A percentile compares a stretch with the other conserved stretches of the same genome.
Evolutionary conservation across 2,329 filamentous ascomycete species (phyloP).

Genomic region (Aspergillus clavatus): DNA sequence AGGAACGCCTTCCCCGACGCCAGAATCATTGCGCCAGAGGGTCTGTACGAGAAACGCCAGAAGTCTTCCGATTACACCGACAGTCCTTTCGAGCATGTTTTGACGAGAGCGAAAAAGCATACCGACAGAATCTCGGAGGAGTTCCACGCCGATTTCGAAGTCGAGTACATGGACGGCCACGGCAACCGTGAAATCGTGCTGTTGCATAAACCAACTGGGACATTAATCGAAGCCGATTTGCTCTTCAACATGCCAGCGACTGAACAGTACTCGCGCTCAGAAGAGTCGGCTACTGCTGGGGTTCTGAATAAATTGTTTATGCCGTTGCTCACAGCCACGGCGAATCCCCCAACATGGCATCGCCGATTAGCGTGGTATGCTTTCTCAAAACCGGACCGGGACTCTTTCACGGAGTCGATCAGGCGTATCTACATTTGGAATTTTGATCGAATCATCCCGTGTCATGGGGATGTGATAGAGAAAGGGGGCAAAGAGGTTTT

Average conservation of each 20-base stretch:
- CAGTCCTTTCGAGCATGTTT: slow-evolving; percentile 64
- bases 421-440: slow-evolving; percentile 70
- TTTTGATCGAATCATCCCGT: slow-evolving; percentile 78
- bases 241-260: slow-evolving; percentile 82
- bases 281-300: slow-evolving; percentile 51
- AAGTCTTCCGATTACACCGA: slow-evolving; percentile 51
- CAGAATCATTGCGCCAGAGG: slow-evolving; percentile 73
- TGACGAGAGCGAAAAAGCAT: slow-evolving; percentile 51
- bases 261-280: slow-evolving; percentile 69
- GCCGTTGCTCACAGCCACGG: slow-evolving; percentile 54
- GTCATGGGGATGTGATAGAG: slow-evolving; percentile 85
- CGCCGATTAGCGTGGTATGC: slow-evolving; percentile 78
- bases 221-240: slow-evolving; percentile 81
- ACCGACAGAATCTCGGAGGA: slow-evolving; percentile 59
- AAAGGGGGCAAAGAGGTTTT: slow-evolving; percentile 69
- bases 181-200: slow-evolving; percentile 84
- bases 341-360: slow-evolving; percentile 57
- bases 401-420: slow-evolving; percentile 64
- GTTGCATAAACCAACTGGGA: slow-evolving; percentile 68
- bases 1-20: slow-evolving; percentile 70
- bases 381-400: slow-evolving; percentile 55
- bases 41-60: slow-evolving; percentile 73
- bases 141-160: slow-evolving; percentile 80
- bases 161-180: slow-evolving; percentile 75
- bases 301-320: slow-evolving; percentile 53